Evolutionary conservation across 371 early-diverging fungal genomes (phyloP).

Genomic region (Syncephalastrum sp.): DNA sequence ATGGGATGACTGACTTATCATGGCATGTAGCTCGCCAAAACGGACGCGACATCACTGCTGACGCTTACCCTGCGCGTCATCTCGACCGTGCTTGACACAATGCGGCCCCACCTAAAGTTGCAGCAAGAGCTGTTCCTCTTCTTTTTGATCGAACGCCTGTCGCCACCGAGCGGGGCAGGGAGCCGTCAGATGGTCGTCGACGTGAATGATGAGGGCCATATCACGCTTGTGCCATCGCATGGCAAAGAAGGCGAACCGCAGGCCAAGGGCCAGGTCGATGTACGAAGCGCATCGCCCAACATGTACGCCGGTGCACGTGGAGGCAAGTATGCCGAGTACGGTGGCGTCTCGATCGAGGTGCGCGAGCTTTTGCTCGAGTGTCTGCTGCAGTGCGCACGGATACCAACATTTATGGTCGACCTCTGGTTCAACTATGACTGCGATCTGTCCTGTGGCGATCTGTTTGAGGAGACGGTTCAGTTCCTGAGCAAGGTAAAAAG

Average conservation of each 20-base stretch:
- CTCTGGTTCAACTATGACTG: slow-evolving; percentile 95
- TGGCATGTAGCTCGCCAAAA: slow-evolving; percentile 49
- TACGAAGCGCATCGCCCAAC: slow-evolving; percentile 42
- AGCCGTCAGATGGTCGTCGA: slow-evolving; percentile 33
- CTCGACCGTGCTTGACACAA: slow-evolving; percentile 74
- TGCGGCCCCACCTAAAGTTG: slow-evolving; percentile 65
- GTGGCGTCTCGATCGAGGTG: slow-evolving; percentile 68
- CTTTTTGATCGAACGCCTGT: slow-evolving; percentile 70
- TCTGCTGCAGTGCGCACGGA: slow-evolving; percentile 67
- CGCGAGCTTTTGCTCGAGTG: slow-evolving; percentile 84
- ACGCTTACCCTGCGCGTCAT: slow-evolving; percentile 64
- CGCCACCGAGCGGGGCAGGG: slow-evolving; percentile 43
- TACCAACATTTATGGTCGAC: slow-evolving; percentile 78
- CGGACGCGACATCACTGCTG: slow-evolving; percentile 61
- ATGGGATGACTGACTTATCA: too few relatives aligned
- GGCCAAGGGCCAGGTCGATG: slow-evolving; percentile 20
- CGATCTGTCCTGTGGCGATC: slow-evolving; percentile 73
- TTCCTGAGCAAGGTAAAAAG: slow-evolving; percentile 62
- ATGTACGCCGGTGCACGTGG: slow-evolving; percentile 34
- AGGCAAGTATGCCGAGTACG: slow-evolving; percentile 41
- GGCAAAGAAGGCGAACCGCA: slow-evolving; percentile 5
- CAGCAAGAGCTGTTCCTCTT: slow-evolving; percentile 82
- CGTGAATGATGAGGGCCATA: slow-evolving; percentile 42
- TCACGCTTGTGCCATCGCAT: slow-evolving; percentile 20
- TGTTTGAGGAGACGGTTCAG: slow-evolving; percentile 85